Evolutionary conservation across 495 filamentous ascomycete species (phyloP).

Genomic region (Trichocladium antarcticum): DNA sequence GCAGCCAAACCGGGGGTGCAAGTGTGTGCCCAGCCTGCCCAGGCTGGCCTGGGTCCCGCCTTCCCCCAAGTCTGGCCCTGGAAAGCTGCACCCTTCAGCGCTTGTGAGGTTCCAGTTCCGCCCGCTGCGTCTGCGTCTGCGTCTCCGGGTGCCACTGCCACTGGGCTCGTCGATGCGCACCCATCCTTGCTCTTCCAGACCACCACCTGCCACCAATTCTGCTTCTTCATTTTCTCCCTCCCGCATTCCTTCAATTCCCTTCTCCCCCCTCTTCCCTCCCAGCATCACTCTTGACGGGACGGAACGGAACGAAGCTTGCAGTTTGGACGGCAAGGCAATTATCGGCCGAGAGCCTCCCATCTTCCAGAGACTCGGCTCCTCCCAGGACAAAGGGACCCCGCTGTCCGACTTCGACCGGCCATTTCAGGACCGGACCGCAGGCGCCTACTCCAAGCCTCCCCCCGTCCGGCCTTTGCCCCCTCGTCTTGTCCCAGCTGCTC

Average conservation of each 20-base stretch:
- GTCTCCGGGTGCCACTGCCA: constrained; percentile 2
- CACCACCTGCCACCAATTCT: constrained; percentile 4
- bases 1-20: no score
- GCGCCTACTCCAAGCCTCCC: background rate
- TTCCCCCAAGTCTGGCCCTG: background rate
- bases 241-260: background rate
- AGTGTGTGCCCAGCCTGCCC: constrained; percentile 7
- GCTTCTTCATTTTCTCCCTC: constrained; percentile 4
- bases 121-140: background rate
- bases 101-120: background rate
- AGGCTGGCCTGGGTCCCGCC: constrained; percentile 7
- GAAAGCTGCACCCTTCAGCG: constrained; percentile 4
- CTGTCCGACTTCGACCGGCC: constrained; percentile 6
- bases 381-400: constrained; percentile 14
- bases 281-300: background rate
- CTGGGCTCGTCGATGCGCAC: background rate
- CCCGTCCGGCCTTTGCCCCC: background rate
- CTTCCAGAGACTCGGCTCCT: constrained; percentile 6
- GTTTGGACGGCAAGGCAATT: constrained; percentile 2
- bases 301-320: background rate
- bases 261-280: background rate
- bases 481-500: background rate
- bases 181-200: constrained; percentile 3
- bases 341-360: constrained; percentile 1
- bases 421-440: background rate